Evolutionary conservation across 768 basidiomycete genomes (phyloP), one percentile per base, ranked within the genome.

Genomic region (Suillus weaverae): DNA sequence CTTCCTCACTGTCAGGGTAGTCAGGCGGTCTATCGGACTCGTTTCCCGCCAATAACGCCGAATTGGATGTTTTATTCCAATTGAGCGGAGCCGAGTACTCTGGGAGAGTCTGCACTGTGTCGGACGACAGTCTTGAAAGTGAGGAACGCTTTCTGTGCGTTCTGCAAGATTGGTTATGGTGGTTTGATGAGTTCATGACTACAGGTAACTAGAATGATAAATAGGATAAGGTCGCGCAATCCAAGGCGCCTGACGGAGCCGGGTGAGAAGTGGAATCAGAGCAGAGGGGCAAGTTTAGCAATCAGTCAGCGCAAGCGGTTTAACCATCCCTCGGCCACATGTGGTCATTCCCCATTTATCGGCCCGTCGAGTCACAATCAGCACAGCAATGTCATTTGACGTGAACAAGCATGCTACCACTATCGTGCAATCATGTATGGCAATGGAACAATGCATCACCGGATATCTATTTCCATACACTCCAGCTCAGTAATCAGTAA

Each of bases 1-100:
- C 89, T 70, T 92, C 91, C 72, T 91, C 87, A 64, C 89, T 89
- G 70, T 90, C 88, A 55, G 89, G 85, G 70, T 92, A 92, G 71
- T 90, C 89, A 41, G 90, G 90, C 18, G 90, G 90, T 43, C 77
- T 80, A 75, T 90, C 89, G 46, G 78, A 83, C n/a, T 81, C 77
- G 9, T 71, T 67, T 50, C 71, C 78, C 38, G 72, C 69, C 65
- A 67, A 75, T 48, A 35, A 75, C 70, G 46, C 57, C 33, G 62
- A 61, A 61, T 22, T 63, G 60, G 63, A 59, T 35, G 63, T 62
- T 56, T 30, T 68, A 57, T 64, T 69, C 72, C 68, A 71, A 39
- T 62, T 33, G 68, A 55, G 77, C 3, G 80, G 77, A 7, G 81
- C 83, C 20, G 81, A 82, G 76, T 91, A 59, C 65, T 85, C 84